A percentile compares a stretch with the other conserved stretches of the same genome.
Evolutionary conservation across 805 yeast genomes (phyloP).

Genomic region (Candida succiphila): DNA sequence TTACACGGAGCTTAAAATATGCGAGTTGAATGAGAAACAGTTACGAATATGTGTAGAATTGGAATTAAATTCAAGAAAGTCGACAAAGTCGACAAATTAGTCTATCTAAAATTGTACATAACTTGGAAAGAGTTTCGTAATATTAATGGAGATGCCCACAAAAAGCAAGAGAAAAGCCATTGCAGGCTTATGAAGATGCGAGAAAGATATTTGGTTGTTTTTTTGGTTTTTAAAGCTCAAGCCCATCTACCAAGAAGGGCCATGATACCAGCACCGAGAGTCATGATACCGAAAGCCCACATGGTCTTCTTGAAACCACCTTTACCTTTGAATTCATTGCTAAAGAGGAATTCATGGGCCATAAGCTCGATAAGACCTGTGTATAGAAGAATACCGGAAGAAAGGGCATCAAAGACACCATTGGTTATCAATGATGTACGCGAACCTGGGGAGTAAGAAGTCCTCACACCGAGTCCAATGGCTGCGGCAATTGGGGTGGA

Average conservation of each 20-base stretch:
- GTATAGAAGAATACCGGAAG: constrained; percentile 70
- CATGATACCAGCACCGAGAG: constrained; percentile 68
- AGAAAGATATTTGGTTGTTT: no score
- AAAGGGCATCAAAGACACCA: constrained; percentile 67
- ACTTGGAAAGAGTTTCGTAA: no score
- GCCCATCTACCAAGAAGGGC: constrained; percentile 74
- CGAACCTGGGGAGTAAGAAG: constrained; percentile 48
- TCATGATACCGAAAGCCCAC: constrained; percentile 41
- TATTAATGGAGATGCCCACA: no score
- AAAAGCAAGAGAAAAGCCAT: no score
- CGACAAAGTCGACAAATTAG: no score
- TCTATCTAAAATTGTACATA: no score
- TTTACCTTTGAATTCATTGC: constrained; percentile 56
- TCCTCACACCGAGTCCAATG: constrained; percentile 68
- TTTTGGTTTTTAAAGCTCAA: no score
- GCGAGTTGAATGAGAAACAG: background rate
- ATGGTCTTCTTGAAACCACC: constrained; percentile 41
- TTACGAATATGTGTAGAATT: background rate
- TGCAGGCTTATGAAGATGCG: no score
- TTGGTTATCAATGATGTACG: constrained; percentile 51
- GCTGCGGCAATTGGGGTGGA: constrained; percentile 71
- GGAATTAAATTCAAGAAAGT: no score
- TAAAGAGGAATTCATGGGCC: constrained; percentile 65
- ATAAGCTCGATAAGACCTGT: constrained; percentile 71
- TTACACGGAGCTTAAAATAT: no score